These are phyloP conservation scores for Escovopsis sp. DNA, from an alignment of 2,329 filamentous ascomycete genomes.

Conservation along the genomic window DNA sequence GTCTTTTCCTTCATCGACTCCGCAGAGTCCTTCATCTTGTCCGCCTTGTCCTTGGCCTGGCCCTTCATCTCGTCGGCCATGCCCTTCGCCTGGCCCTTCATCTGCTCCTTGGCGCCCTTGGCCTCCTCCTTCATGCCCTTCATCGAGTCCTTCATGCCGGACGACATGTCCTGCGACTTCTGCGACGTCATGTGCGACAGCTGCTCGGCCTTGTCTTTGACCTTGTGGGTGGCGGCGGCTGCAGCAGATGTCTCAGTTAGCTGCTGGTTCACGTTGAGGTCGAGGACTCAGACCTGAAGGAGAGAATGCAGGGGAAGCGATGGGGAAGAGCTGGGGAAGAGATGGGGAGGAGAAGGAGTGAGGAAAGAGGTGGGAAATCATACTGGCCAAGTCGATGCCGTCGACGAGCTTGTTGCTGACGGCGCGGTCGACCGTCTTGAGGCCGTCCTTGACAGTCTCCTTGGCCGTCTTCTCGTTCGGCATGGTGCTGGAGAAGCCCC, in stretches of 20 bases:
- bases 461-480: constrained; percentile 31
- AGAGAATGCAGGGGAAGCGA: too few species aligned
- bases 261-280: background rate
- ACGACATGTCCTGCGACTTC: constrained; percentile 15
- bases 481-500: constrained; percentile 35
- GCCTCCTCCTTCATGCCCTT: too few species aligned
- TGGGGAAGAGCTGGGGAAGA: background rate
- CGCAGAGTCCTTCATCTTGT: constrained; percentile 14
- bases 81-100: constrained; percentile 28
- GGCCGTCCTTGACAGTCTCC: constrained; percentile 41
- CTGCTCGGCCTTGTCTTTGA: constrained; percentile 28
- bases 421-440: constrained; percentile 42
- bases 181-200: constrained; percentile 8
- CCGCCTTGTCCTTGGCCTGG: constrained; percentile 22
- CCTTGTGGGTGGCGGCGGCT: constrained; percentile 29
- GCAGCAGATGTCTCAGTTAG: background rate
- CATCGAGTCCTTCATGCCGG: too few species aligned
- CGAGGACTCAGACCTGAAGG: too few species aligned
- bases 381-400: constrained; percentile 43
- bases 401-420: constrained; percentile 47
- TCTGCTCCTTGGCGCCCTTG: constrained; percentile 10
- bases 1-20: constrained; percentile 15
- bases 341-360: background rate
- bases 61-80: constrained; percentile 23
- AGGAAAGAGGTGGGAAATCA: constrained; percentile 11